Conservation (phyloP, 495 filamentous ascomycete species). For the Penicillium turbatum region DNA sequence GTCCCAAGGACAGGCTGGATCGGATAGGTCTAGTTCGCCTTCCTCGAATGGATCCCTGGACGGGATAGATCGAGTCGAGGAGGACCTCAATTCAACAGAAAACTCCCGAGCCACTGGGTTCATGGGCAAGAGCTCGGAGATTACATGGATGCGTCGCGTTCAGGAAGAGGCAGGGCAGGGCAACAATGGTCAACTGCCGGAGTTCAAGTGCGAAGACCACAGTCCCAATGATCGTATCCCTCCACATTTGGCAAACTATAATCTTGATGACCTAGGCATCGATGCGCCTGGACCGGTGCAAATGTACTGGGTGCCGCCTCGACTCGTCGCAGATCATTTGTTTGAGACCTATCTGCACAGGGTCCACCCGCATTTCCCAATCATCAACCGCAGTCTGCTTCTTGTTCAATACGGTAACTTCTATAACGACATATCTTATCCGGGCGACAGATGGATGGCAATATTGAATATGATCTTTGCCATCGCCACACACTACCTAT, state of each 20-base stretch:
- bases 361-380: constrained; percentile 54
- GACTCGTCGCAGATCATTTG: constrained; percentile 44
- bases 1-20: not conserved
- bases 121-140: constrained; percentile 57
- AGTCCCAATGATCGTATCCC: constrained; percentile 12
- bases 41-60: constrained; percentile 54
- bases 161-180: constrained; percentile 20
- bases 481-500: constrained; percentile 51
- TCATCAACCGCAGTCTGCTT: constrained; percentile 46
- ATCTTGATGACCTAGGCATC: constrained; percentile 52
- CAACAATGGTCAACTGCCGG: constrained; percentile 11
- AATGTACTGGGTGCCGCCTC: constrained; percentile 46
- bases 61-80: constrained; percentile 50
- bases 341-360: constrained; percentile 49
- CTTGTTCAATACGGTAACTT: constrained; percentile 32
- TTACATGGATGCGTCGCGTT: constrained; percentile 54
- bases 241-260: constrained; percentile 42
- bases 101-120: constrained; percentile 48
- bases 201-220: not conserved
- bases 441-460: constrained; percentile 49
- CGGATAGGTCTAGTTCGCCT: constrained; percentile 14
- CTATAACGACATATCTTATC: constrained; percentile 20
- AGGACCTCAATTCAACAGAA: constrained; percentile 50
- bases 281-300: constrained; percentile 41
- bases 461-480: constrained; percentile 61